Base-by-base conservation (phyloP, 169 alveolate genomes). In the Ichthyophthirius multifiliis region DNA sequence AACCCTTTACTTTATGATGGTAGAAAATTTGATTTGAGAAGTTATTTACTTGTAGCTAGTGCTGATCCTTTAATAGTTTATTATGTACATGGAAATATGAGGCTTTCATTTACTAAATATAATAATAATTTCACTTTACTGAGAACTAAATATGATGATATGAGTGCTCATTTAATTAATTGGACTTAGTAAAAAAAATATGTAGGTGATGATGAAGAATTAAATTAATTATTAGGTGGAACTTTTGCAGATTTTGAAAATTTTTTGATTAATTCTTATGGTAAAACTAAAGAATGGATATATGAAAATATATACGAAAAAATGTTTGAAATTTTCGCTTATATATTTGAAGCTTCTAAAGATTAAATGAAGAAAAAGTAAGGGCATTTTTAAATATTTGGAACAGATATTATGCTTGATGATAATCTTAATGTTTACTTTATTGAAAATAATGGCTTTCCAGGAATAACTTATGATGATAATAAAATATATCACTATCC, bases 21-120 rank as follows among this genome's bases (percentile, higher is more conserved):
- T 32, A 87, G 96, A 75, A 94, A 94, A 78, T 92, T 94, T 65
- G 97, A 94, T 83, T 85, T 94, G 0, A 78, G 97, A 64, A 86
- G 93, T 44, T 94, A 85, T 86, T 91, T 87, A 10, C 47, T 92
- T 76, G 82, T 94, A 16, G 89, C 94, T 4, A 82, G 90, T 74
- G 71, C 84, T 71, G 27, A 63, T 30, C 84, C 84, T 3, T 78
- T 55, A 63, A 83, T 88, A 47, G 86, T 78, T 39, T 65, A 80
- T 18, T 83, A 85, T 47, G 55, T 83, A 74, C 90, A 88, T 80
- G 93, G 93, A 1, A 85, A 88, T 83, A 75, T 88, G 43, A 84
- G 87, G 43, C 85, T 85, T 27, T 79, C 90, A 13, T 78, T 80
- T 6, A 87, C 83, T 76, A 43, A 88, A 46, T 88, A 88, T 88